Percentiles rank a stretch among this genome's conserved stretches.
Conservation (phyloP, 192 early-diverging fungal species). For the Phycomyces blakesleeanus region DNA sequence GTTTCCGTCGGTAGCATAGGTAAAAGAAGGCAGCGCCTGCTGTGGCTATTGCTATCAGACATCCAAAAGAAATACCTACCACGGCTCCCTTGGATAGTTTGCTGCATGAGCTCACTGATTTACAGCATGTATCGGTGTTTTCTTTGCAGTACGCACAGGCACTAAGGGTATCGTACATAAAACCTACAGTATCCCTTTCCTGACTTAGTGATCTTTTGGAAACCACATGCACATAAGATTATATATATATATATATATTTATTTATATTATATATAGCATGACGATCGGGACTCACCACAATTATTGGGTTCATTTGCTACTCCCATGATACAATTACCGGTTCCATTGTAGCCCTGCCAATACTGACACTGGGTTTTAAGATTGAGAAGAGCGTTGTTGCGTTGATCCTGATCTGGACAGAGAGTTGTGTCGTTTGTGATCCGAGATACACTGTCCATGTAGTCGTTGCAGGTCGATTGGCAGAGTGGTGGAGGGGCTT, state of each 20-base stretch:
- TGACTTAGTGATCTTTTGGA: neutral
- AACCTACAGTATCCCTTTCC: slow-evolving; percentile 8
- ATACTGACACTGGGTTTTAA: slow-evolving; percentile 13
- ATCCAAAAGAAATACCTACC: slow-evolving; percentile 26
- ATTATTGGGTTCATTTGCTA: slow-evolving; percentile 30
- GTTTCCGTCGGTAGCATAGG: slow-evolving; percentile 7
- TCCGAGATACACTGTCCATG: slow-evolving; percentile 22
- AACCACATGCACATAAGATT: neutral
- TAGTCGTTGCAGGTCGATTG: slow-evolving; percentile 27
- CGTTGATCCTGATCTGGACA: slow-evolving; percentile 13
- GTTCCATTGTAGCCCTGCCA: slow-evolving; percentile 35
- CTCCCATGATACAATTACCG: slow-evolving; percentile 27
- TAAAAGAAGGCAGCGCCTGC: slow-evolving; percentile 3
- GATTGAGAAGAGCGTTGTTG: slow-evolving; percentile 3
- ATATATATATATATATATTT: neutral
- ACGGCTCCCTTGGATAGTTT: slow-evolving; percentile 27
- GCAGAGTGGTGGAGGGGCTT: slow-evolving; percentile 32
- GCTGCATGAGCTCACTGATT: slow-evolving; percentile 8
- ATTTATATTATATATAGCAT: neutral
- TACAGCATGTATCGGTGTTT: slow-evolving; percentile 25
- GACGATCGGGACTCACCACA: slow-evolving; percentile 26
- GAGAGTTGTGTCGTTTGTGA: slow-evolving; percentile 11
- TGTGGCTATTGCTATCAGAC: slow-evolving; percentile 3
- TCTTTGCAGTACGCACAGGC: slow-evolving; percentile 25
- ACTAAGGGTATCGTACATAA: slow-evolving; percentile 9